phyloP scores from a whole-genome alignment of 2,329 filamentous ascomycete genomes.

The Hypoxylon sp. region DNA sequence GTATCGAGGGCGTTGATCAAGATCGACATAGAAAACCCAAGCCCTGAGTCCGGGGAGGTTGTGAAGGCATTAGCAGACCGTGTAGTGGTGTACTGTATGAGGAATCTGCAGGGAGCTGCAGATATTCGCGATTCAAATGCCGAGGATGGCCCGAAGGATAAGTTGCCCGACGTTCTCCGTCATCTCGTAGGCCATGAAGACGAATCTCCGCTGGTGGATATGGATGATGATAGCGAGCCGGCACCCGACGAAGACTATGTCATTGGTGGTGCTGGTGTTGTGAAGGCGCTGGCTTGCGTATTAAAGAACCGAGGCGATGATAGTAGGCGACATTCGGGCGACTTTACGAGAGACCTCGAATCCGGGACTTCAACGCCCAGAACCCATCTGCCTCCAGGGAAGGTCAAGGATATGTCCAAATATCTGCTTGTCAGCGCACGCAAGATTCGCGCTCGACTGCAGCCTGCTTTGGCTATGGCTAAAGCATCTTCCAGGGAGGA shows the following conservation, averaged over 20 bases:
- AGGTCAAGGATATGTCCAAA: conserved; percentile 93
- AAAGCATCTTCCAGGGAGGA: conserved; percentile 78
- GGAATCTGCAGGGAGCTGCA: conserved; percentile 87
- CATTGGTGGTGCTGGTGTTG: conserved; percentile 93
- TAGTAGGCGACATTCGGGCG: conserved; percentile 65
- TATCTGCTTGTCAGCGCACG: conserved; percentile 87
- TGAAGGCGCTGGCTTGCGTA: conserved; percentile 92
- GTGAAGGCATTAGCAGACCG: conserved; percentile 93
- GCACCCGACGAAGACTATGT: conserved; percentile 95
- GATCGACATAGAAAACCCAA: conserved; percentile 91
- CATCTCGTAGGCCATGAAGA: conserved; percentile 84
- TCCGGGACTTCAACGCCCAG: conserved; percentile 62
- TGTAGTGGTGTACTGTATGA: conserved; percentile 92
- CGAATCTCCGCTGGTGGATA: conserved; percentile 59
- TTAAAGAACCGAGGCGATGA: conserved; percentile 83
- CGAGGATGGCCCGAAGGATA: conserved; percentile 53
- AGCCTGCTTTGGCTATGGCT: conserved; percentile 83
- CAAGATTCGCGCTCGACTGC: conserved; percentile 86
- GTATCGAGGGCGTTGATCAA: conserved; percentile 87
- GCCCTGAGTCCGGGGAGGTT: conserved; percentile 84
- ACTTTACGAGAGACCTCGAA: conserved; percentile 66
- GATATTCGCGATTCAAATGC: conserved; percentile 54
- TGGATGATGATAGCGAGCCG: conserved; percentile 72
- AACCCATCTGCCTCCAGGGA: conserved; percentile 63
- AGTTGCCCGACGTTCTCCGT: conserved; percentile 83